A percentile compares a stretch with the other conserved stretches of the same genome.
phyloP scores from a whole-genome alignment of 768 basidiomycete genomes.

The Russula virescens region DNA sequence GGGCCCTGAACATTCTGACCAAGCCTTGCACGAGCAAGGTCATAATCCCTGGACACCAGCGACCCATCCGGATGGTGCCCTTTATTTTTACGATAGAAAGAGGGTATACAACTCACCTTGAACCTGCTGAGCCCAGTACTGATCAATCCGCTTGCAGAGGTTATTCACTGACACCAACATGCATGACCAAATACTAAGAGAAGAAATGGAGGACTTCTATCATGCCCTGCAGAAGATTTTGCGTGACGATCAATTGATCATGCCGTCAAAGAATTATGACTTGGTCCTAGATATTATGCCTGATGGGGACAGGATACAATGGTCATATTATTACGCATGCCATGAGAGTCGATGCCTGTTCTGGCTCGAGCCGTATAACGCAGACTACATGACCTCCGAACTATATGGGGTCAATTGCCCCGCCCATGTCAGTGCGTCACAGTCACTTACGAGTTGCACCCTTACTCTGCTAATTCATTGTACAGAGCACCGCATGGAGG shows the following conservation, averaged over 20 bases:
- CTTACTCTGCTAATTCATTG: neutral
- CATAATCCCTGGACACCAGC: too few species aligned
- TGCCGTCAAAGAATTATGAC: conserved; percentile 23
- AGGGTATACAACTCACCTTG: too few species aligned
- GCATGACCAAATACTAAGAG: conserved; percentile 32
- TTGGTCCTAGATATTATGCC: conserved; percentile 26
- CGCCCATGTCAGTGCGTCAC: conserved; percentile 18
- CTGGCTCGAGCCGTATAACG: conserved; percentile 44
- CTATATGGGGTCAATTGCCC: conserved; percentile 1
- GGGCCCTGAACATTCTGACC: neutral
- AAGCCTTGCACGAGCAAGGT: too few species aligned
- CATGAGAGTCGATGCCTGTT: conserved; percentile 43
- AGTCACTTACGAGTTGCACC: neutral
- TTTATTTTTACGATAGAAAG: too few species aligned
- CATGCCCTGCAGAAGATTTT: neutral
- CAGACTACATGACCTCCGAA: conserved; percentile 31
- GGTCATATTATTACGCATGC: conserved; percentile 48
- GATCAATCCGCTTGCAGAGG: conserved; percentile 31
- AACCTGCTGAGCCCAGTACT: too few species aligned
- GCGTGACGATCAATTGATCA: conserved; percentile 15
- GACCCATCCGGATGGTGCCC: too few species aligned
- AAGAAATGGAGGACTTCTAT: conserved; percentile 33
- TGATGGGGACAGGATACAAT: conserved; percentile 25
- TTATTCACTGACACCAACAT: conserved; percentile 52
- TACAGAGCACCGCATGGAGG: conserved; percentile 24